phyloP scores from a whole-genome alignment of 495 filamentous ascomycete genomes.

The Aspergillus ostianus region DNA sequence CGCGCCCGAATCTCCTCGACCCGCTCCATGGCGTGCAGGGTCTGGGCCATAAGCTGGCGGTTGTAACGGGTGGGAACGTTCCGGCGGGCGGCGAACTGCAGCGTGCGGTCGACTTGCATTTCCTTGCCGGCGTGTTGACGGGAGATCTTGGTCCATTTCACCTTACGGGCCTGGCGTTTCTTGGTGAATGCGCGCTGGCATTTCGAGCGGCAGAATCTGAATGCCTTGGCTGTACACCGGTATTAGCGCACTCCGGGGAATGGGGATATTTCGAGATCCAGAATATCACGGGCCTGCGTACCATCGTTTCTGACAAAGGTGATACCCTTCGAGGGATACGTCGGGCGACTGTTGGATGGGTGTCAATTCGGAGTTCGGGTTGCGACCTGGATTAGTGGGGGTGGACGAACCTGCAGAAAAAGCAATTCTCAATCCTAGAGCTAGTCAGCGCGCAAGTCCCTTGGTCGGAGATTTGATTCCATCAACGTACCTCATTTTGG shows the following conservation, averaged over 20 bases:
- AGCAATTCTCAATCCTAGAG: constrained; percentile 77
- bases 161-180: constrained; percentile 83
- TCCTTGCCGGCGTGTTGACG: constrained; percentile 81
- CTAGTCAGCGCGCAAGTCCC: not conserved
- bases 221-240: constrained; percentile 16
- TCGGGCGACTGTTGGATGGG: constrained; percentile 44
- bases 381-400: not conserved
- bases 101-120: constrained; percentile 91
- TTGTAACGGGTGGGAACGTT: constrained; percentile 96
- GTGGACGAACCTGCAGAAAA: constrained; percentile 66
- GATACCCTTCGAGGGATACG: constrained; percentile 88
- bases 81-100: constrained; percentile 87
- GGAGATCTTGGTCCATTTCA: constrained; percentile 80
- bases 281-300: not conserved
- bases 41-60: constrained; percentile 81
- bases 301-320: constrained; percentile 62
- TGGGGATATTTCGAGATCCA: constrained; percentile 21
- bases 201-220: constrained; percentile 75
- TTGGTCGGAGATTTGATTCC: not conserved
- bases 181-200: constrained; percentile 99
- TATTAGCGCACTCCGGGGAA: constrained; percentile 33
- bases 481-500: not conserved
- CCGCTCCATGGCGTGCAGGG: constrained; percentile 87
- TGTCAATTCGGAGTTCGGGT: not conserved
- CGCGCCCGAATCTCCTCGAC: constrained; percentile 80